Percentiles rank a stretch among this genome's conserved stretches.
Conservation (phyloP, 2,329 filamentous ascomycete species). For the Colletotrichum sp. region DNA sequence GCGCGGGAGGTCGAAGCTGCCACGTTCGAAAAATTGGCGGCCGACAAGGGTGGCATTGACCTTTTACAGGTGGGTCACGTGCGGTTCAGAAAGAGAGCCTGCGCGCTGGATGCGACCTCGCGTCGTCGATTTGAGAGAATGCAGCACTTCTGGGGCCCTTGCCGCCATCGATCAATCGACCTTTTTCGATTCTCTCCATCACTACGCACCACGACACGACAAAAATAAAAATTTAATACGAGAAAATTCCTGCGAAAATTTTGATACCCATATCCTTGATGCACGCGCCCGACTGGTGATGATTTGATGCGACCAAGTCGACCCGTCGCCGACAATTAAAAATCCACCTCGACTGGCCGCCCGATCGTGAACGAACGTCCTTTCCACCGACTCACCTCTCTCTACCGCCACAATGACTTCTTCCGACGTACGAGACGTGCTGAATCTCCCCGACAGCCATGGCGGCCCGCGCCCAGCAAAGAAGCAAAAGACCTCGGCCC, state of each 20-base stretch:
- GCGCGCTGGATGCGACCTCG: conserved; percentile 3
- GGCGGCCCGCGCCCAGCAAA: conserved; percentile 66
- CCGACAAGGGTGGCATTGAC: conserved; percentile 29
- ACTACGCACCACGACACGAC: background rate
- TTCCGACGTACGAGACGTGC: conserved; percentile 85
- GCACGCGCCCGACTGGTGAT: background rate
- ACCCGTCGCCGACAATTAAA: background rate
- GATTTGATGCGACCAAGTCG: background rate
- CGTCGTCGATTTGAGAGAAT: background rate
- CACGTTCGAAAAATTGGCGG: conserved; percentile 53
- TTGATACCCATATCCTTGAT: background rate
- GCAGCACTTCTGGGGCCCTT: background rate
- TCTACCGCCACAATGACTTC: conserved; percentile 64
- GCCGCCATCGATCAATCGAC: background rate
- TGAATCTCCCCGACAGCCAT: conserved; percentile 73
- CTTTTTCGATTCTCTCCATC: background rate
- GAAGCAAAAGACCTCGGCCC: conserved; percentile 73
- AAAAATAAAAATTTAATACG: background rate
- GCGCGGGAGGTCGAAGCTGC: conserved; percentile 45
- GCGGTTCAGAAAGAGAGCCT: background rate
- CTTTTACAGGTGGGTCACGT: conserved; percentile 11
- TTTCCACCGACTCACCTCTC: background rate
- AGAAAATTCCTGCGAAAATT: background rate
- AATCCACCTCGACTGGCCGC: background rate
- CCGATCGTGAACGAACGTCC: background rate